Conservation (phyloP, 2,329 filamentous ascomycete genomes). For the Aureobasidium musti region DNA sequence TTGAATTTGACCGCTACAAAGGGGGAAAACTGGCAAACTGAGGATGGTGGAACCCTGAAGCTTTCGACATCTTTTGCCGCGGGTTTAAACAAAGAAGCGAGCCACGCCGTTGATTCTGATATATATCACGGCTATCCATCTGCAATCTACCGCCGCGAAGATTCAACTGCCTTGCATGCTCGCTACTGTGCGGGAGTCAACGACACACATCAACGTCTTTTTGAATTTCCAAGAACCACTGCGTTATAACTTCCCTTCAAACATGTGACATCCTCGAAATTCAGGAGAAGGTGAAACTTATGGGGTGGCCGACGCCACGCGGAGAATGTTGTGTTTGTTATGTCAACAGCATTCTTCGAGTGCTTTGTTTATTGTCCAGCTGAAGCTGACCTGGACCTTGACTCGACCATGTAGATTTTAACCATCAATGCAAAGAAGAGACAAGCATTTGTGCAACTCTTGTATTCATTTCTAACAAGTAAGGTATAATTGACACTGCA, state of each 20-base stretch:
- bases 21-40: conserved; percentile 3
- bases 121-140: conserved; percentile 26
- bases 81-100: conserved; percentile 14
- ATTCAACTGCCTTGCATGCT: neutral
- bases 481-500: conserved; percentile 27
- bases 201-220: conserved; percentile 16
- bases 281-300: conserved; percentile 20
- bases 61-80: neutral
- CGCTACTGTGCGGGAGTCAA: neutral
- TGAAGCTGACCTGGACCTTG: neutral
- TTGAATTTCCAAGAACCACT: neutral
- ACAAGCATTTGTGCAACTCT: conserved; percentile 21
- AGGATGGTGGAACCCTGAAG: neutral
- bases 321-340: conserved; percentile 24
- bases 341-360: conserved; percentile 19
- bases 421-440: neutral
- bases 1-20: conserved; percentile 24
- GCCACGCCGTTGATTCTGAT: conserved; percentile 16
- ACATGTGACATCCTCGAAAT: conserved; percentile 2
- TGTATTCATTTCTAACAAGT: conserved; percentile 29
- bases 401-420: neutral
- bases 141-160: neutral
- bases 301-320: conserved; percentile 10
- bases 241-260: neutral
- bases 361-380: conserved; percentile 3